These are phyloP conservation scores for Phlebopus sp. DNA, from an alignment of 1,284 basidiomycete genomes.

Conservation along the genomic window DNA sequence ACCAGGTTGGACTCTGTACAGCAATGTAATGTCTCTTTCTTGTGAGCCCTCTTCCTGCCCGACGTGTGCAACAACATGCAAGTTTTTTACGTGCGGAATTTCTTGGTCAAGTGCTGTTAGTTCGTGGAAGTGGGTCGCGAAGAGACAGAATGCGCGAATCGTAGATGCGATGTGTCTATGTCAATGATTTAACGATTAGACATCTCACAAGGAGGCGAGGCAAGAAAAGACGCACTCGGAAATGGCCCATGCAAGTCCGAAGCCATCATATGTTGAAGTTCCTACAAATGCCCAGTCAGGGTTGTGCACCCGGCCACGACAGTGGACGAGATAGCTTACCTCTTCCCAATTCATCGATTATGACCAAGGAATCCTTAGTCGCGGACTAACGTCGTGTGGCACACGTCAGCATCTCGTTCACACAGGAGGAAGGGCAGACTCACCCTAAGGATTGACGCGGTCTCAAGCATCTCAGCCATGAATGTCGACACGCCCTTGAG, in stretches of 20 bases:
- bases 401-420: background rate
- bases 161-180: constrained; percentile 86
- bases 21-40: constrained; percentile 85
- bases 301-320: constrained; percentile 1
- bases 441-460: constrained; percentile 91
- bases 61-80: constrained; percentile 96
- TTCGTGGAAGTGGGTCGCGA: constrained; percentile 99
- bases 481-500: constrained; percentile 98
- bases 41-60: constrained; percentile 57
- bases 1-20: constrained; percentile 97
- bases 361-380: constrained; percentile 90
- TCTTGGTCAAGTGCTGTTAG: constrained; percentile 85
- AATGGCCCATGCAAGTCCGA: constrained; percentile 98
- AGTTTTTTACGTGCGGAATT: constrained; percentile 85
- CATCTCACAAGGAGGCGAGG: fast-evolving
- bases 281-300: constrained; percentile 38
- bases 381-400: constrained; percentile 59
- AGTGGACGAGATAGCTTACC: constrained; percentile 43
- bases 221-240: constrained; percentile 70
- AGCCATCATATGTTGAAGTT: constrained; percentile 99
- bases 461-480: constrained; percentile 99
- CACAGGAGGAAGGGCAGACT: constrained; percentile 22
- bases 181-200: background rate
- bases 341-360: constrained; percentile 97
- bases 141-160: constrained; percentile 92